phyloP scores from a whole-genome alignment of 441 rosid species.

The Pelargonium cotyledonis region DNA sequence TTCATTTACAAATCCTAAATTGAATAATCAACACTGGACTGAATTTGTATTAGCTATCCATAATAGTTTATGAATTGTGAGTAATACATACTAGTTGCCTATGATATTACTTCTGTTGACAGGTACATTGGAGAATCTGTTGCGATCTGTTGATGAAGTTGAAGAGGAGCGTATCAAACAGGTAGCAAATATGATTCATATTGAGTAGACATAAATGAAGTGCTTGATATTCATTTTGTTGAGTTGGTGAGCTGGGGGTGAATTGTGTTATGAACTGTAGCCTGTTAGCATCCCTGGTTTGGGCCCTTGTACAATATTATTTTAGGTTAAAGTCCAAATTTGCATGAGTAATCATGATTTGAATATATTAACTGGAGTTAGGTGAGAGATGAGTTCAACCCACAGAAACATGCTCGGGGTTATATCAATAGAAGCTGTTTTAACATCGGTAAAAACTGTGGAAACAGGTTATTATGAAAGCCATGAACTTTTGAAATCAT shows the following conservation, averaged over 20 bases:
- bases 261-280: too few relatives aligned
- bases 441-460: too few relatives aligned
- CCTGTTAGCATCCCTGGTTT: too few relatives aligned
- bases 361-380: background rate
- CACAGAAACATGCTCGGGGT: background rate
- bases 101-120: constrained; percentile 17
- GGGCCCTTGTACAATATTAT: too few relatives aligned
- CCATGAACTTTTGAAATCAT: background rate
- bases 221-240: background rate
- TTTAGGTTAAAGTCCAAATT: too few relatives aligned
- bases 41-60: too few relatives aligned
- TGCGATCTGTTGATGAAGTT: constrained; percentile 63
- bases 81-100: background rate
- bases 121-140: constrained; percentile 73
- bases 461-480: too few relatives aligned
- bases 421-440: too few relatives aligned
- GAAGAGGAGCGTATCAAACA: constrained; percentile 52
- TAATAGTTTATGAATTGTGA: constrained; percentile 12
- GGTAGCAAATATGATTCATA: constrained; percentile 30
- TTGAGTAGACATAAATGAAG: background rate
- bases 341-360: background rate
- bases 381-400: constrained; percentile 1
- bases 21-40: too few relatives aligned
- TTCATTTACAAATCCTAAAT: too few relatives aligned
- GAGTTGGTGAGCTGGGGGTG: too few relatives aligned